phyloP scores from a whole-genome alignment of 257 asterid species.

The Fraxinus pennsylvanica region DNA sequence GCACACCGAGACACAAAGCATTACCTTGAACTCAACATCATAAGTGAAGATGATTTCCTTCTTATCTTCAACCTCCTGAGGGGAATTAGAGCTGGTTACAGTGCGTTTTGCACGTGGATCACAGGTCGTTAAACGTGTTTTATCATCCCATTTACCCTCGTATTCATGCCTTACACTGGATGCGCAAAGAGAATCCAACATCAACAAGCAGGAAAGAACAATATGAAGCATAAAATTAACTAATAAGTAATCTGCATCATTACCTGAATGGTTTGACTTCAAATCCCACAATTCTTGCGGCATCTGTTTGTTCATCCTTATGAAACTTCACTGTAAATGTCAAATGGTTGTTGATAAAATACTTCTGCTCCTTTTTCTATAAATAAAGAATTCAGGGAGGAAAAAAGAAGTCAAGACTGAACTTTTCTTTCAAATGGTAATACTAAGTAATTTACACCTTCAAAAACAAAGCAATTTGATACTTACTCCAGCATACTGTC shows the following conservation, averaged over 20 bases:
- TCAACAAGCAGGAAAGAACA: slow-evolving; percentile 9
- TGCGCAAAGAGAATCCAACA: slow-evolving; percentile 9
- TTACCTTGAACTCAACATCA: slow-evolving; percentile 86
- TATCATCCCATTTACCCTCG: slow-evolving; percentile 53
- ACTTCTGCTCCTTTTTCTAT: slow-evolving; percentile 4
- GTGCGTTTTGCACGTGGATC: slow-evolving; percentile 81
- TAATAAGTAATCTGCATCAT: neutral
- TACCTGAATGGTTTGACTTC: slow-evolving; percentile 4
- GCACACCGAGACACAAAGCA: neutral
- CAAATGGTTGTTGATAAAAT: slow-evolving; percentile 3
- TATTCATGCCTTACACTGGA: slow-evolving; percentile 49
- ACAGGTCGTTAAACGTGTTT: slow-evolving; percentile 64
- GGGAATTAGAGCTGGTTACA: slow-evolving; percentile 35
- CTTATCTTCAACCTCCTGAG: slow-evolving; percentile 65
- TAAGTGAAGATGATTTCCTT: slow-evolving; percentile 79
- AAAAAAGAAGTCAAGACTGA: neutral
- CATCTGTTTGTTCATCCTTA: neutral
- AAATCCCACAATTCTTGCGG: neutral
- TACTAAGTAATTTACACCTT: slow-evolving; percentile 18
- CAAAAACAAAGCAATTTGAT: neutral
- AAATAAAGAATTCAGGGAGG: neutral
- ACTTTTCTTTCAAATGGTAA: neutral
- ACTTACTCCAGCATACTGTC: slow-evolving; percentile 3
- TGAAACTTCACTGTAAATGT: slow-evolving; percentile 1
- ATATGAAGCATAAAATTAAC: neutral